Conservation (phyloP, 805 yeast species). For the Ogataea nakhonphanomensis region DNA sequence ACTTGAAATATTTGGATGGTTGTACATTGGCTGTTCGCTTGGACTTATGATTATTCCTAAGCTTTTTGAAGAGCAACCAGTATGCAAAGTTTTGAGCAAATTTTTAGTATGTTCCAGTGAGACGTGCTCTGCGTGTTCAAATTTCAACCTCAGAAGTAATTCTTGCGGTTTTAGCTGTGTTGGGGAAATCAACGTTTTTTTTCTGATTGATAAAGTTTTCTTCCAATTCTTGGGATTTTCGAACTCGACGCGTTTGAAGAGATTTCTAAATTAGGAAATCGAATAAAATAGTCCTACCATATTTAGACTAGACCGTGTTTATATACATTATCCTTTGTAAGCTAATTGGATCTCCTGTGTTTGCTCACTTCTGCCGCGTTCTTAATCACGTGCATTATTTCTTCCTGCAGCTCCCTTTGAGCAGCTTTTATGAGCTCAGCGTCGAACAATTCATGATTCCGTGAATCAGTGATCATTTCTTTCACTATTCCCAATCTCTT, state of each 20-base stretch:
- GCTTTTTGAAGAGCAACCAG: no score
- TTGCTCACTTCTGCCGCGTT: constrained; percentile 28
- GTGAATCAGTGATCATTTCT: constrained; percentile 29
- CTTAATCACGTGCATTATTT: constrained; percentile 27
- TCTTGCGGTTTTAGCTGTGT: neutral
- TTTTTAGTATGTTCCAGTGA: no score
- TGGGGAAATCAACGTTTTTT: neutral
- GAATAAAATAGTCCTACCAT: no score
- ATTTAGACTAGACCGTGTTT: no score
- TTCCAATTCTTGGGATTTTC: neutral
- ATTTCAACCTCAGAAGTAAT: no score
- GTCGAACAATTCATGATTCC: constrained; percentile 30
- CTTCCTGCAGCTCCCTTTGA: constrained; percentile 33
- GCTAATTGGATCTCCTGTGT: neutral
- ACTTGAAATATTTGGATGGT: constrained; percentile 31
- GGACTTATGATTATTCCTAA: no score
- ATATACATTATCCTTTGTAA: no score
- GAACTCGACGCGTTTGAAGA: constrained; percentile 6
- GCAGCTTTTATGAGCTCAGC: constrained; percentile 32
- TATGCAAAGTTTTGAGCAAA: no score
- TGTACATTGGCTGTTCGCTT: constrained; percentile 23
- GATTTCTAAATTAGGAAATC: constrained; percentile 5
- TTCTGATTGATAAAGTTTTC: constrained; percentile 1
- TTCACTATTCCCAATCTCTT: constrained; percentile 26
- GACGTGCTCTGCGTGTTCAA: no score